Percentiles rank a stretch among this genome's conserved stretches.
Evolutionary conservation across 2,329 filamentous ascomycete species (phyloP).

Genomic region (Aspergillus sp.): DNA sequence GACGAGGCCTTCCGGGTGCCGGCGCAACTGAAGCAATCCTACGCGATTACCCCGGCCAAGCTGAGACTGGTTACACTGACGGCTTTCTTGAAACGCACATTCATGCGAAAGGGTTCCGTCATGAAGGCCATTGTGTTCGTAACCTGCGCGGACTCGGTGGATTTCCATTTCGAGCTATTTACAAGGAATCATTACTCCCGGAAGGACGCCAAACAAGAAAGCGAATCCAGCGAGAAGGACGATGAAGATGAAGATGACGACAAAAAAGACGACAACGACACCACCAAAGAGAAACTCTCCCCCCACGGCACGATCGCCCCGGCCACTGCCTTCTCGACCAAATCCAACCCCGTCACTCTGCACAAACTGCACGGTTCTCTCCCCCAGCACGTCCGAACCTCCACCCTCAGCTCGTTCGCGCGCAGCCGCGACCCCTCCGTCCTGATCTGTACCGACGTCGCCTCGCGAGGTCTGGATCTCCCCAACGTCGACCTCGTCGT

Average conservation of each 20-base stretch:
- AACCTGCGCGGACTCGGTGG: slow-evolving; percentile 93
- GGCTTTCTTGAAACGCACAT: slow-evolving; percentile 79
- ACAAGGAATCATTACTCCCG: slow-evolving; percentile 40
- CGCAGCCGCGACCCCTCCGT: slow-evolving; percentile 72
- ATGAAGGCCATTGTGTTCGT: slow-evolving; percentile 98
- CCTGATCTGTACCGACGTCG: slow-evolving; percentile 91
- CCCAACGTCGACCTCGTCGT: slow-evolving; percentile 93
- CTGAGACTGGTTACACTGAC: slow-evolving; percentile 84
- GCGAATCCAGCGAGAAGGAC: slow-evolving; percentile 21
- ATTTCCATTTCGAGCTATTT: slow-evolving; percentile 91
- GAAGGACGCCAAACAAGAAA: background rate
- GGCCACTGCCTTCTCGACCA: slow-evolving; percentile 70
- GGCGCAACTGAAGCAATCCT: slow-evolving; percentile 90
- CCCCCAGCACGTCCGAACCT: slow-evolving; percentile 80
- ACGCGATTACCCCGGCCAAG: slow-evolving; percentile 84
- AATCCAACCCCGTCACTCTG: slow-evolving; percentile 73
- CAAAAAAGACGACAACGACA: slow-evolving; percentile 17
- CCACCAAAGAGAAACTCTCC: slow-evolving; percentile 23
- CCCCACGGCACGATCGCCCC: slow-evolving; percentile 51
- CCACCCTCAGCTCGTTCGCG: slow-evolving; percentile 79
- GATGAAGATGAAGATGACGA: slow-evolving; percentile 18
- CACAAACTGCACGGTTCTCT: slow-evolving; percentile 92
- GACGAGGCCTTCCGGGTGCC: slow-evolving; percentile 73
- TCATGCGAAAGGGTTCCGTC: slow-evolving; percentile 81
- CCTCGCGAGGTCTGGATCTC: slow-evolving; percentile 90